phyloP scores from a whole-genome alignment of 2,329 filamentous ascomycete species.

The Pyricularia sp. region DNA sequence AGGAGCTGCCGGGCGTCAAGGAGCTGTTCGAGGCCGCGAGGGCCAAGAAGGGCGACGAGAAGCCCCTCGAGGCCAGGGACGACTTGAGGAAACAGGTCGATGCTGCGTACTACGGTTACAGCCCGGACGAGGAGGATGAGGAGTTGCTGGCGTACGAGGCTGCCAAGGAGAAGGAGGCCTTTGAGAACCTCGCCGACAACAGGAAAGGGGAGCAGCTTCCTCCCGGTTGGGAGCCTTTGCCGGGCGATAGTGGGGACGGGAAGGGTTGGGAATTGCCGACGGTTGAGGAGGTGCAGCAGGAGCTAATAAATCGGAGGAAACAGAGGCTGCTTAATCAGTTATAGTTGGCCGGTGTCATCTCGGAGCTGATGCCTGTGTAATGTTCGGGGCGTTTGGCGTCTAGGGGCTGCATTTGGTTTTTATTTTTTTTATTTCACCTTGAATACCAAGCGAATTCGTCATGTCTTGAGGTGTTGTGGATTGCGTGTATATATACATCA shows the following conservation, averaged over 20 bases:
- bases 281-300: slow-evolving; percentile 84
- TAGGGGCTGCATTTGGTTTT: background rate
- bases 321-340: slow-evolving; percentile 76
- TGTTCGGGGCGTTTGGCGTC: slow-evolving; percentile 1
- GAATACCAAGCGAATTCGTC: background rate
- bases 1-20: slow-evolving; percentile 86
- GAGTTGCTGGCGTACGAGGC: slow-evolving; percentile 68
- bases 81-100: slow-evolving; percentile 69
- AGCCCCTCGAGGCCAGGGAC: slow-evolving; percentile 52
- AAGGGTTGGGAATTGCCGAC: slow-evolving; percentile 72
- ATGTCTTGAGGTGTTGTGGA: too few relatives aligned
- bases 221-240: slow-evolving; percentile 70
- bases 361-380: background rate
- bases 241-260: slow-evolving; percentile 77
- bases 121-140: slow-evolving; percentile 81
- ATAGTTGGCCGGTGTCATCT: slow-evolving; percentile 11
- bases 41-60: slow-evolving; percentile 36
- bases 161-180: slow-evolving; percentile 70
- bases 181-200: slow-evolving; percentile 50
- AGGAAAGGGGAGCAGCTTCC: slow-evolving; percentile 39
- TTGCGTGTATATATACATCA: background rate
- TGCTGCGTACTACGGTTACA: slow-evolving; percentile 92
- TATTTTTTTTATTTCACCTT: background rate
- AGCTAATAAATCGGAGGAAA: slow-evolving; percentile 75
- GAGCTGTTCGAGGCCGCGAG: slow-evolving; percentile 81